Base-by-base conservation (phyloP, 2,329 filamentous ascomycete species). In the Lasiodiplodia sp. region DNA sequence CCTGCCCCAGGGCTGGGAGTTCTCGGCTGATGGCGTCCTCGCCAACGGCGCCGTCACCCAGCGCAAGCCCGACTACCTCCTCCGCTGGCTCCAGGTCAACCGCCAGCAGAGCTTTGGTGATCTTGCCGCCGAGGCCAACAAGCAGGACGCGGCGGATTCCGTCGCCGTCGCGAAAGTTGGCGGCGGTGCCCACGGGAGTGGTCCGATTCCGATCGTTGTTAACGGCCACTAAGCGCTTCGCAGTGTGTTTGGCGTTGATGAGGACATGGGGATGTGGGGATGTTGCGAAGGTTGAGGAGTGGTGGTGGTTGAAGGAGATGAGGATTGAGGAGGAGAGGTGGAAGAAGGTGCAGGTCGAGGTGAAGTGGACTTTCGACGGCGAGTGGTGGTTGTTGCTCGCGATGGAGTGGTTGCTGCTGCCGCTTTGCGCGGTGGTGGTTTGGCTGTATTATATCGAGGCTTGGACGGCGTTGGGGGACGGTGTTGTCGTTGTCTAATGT, bases 21-120 rank as follows among this genome's bases (percentile, higher is more conserved):
- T 68, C 49, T 21, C 16, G 10, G 55, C 65, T 14, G 65, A 67
- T 12, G 44, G 58, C 58, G 40, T 51, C 18, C 44, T 63, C 28
- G 40, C 58, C 28, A 51, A 49, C 44, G 62, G 49, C 37, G 52
- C 51, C 53, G 38, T 68, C 34, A 31, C 60, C 34, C 57, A 64
- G 57, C 37, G 37, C 28, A 68, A 68, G 51, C 67, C 67, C 3
- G 67, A 68, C 25, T 64, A 68, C 67, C 67, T 68, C 21, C 67
- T 68, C 51, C 57, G 67, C 49, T 68, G 67, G 67, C 67, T 68
- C 8, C 67, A 68, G 57, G 57, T 68, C 51, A 68, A 68, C 58
- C 57, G 67, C 49, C 67, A 68, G 58, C 52, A 57, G 67, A 57
- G 51, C 57, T 68, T 68, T 12, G 67, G 67, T 18, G 67, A 68